Conservation (phyloP, 805 yeast genomes). For the Candida maris region DNA sequence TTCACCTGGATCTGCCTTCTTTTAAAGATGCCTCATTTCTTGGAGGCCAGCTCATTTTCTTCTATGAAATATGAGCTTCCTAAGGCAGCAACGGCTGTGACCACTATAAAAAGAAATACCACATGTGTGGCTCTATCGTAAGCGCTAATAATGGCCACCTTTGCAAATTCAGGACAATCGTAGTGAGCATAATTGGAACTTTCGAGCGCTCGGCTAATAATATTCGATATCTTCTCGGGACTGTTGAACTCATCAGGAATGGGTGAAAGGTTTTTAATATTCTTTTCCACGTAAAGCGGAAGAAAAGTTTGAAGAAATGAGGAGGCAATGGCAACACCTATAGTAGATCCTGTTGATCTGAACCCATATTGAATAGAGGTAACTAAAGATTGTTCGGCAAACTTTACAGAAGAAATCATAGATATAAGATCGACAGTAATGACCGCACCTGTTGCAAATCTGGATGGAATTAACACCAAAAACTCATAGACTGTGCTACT, state of each 20-base stretch:
- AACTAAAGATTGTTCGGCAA: constrained; percentile 71
- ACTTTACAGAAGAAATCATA: constrained; percentile 70
- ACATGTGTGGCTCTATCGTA: constrained; percentile 51
- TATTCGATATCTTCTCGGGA: constrained; percentile 10
- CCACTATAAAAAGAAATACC: constrained; percentile 43
- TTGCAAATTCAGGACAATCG: constrained; percentile 49
- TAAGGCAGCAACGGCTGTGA: constrained; percentile 17
- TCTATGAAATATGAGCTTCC: constrained; percentile 10
- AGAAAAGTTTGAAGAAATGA: constrained; percentile 40
- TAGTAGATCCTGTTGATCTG: constrained; percentile 52
- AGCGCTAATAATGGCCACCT: constrained; percentile 41
- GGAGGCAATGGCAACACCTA: constrained; percentile 49
- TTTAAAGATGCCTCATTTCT: constrained; percentile 12
- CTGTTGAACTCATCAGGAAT: constrained; percentile 19
- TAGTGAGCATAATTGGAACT: constrained; percentile 26
- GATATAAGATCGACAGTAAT: constrained; percentile 72
- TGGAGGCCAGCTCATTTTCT: constrained; percentile 12
- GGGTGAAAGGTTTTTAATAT: constrained; percentile 11
- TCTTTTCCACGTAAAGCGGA: constrained; percentile 8
- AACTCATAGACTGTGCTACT: constrained; percentile 36
- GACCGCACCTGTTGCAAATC: constrained; percentile 63
- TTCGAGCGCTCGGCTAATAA: constrained; percentile 17
- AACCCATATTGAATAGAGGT: constrained; percentile 84
- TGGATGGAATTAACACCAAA: constrained; percentile 47
- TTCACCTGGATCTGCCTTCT: too few relatives aligned